A percentile compares a stretch with the other conserved stretches of the same genome.
Conservation (phyloP, 495 filamentous ascomycete genomes). For the Talaromyces trachyspermus region DNA sequence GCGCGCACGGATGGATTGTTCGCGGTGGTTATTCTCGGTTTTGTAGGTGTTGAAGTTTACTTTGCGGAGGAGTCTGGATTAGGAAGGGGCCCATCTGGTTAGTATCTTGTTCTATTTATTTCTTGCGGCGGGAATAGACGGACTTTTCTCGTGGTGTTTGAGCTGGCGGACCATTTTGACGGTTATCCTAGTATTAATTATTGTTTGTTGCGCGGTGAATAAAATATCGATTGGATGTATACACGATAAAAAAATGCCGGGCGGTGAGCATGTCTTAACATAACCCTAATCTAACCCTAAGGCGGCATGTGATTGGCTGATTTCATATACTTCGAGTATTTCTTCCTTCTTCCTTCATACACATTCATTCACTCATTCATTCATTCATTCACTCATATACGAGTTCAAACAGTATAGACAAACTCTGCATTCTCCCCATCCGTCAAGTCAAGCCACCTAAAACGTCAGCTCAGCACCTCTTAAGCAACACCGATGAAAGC, state of each 20-base stretch:
- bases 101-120: slow-evolving; percentile 4
- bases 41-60: slow-evolving; percentile 94
- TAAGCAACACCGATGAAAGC: slow-evolving; percentile 14
- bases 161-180: slow-evolving; percentile 78
- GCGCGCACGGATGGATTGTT: slow-evolving; percentile 67
- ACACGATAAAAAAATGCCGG: slow-evolving; percentile 4
- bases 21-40: slow-evolving; percentile 77
- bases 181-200: neutral
- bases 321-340: too few relatives aligned
- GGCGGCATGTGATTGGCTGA: neutral
- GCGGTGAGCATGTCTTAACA: neutral
- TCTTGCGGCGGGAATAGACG: slow-evolving; percentile 13
- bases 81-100: too few relatives aligned
- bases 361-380: too few relatives aligned
- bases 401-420: slow-evolving; percentile 20
- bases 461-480: slow-evolving; percentile 9
- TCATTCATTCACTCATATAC: too few relatives aligned
- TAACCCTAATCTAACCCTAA: too few relatives aligned
- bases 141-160: slow-evolving; percentile 84
- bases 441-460: slow-evolving; percentile 49
- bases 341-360: too few relatives aligned
- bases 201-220: neutral
- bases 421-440: slow-evolving; percentile 44
- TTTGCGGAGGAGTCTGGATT: slow-evolving; percentile 67
- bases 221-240: neutral